Evolutionary conservation across 108 stramenopile genomes (phyloP).

Genomic region (Aurantiochytrium sp.): DNA sequence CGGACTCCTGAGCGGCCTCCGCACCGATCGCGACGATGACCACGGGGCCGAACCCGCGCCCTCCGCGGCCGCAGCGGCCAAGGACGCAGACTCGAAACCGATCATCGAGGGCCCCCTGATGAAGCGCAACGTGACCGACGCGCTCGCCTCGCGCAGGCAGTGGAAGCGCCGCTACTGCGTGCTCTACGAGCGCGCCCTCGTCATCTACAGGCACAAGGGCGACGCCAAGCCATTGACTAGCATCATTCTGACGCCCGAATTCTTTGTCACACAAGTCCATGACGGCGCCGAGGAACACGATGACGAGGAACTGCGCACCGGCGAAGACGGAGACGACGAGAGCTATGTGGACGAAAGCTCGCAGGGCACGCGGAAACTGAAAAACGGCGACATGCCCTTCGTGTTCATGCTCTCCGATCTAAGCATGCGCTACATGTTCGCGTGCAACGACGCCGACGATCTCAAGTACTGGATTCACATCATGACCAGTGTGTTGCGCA

Average conservation of each 20-base stretch:
- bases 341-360: neutral
- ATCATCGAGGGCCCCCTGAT: neutral
- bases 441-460: neutral
- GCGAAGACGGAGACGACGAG: neutral
- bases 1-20: neutral
- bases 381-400: neutral
- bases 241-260: conserved; percentile 13
- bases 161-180: neutral
- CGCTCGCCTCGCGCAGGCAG: neutral
- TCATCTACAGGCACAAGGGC: conserved; percentile 1
- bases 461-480: neutral
- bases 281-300: neutral
- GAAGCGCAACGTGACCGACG: neutral
- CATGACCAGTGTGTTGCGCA: neutral
- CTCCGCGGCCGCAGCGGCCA: neutral
- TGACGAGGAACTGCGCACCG: neutral
- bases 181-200: neutral
- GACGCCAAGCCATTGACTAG: neutral
- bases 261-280: neutral
- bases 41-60: neutral
- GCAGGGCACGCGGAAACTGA: neutral
- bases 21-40: neutral
- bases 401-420: neutral
- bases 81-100: neutral
- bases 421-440: neutral